Evolutionary conservation across 192 early-diverging fungal species (phyloP).

Genomic region (Entrophospora sp.): DNA sequence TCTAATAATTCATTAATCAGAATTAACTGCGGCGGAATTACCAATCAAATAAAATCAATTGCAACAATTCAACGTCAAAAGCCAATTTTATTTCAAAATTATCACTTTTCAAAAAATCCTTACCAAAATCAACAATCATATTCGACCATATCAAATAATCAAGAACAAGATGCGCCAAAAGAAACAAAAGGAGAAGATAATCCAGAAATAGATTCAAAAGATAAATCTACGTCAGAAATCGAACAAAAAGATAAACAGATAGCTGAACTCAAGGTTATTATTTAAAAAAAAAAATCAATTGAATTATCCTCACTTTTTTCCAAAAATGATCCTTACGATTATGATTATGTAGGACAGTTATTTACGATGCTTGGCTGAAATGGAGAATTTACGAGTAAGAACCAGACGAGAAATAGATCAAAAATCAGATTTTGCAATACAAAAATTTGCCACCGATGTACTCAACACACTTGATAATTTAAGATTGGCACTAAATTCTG

Average conservation of each 20-base stretch:
- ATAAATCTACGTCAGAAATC: constrained; percentile 25
- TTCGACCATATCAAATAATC: neutral
- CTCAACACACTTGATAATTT: constrained; percentile 88
- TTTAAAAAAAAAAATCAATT: neutral
- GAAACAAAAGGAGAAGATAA: too few relatives aligned
- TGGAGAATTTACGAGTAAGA: constrained; percentile 90
- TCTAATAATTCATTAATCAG: neutral
- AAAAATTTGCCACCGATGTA: constrained; percentile 97
- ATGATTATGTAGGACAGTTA: constrained; percentile 63
- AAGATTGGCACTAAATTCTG: constrained; percentile 77
- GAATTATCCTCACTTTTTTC: too few relatives aligned
- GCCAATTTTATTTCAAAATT: neutral
- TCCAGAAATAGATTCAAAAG: too few relatives aligned
- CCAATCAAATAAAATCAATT: neutral
- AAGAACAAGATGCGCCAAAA: too few relatives aligned
- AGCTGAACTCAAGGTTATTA: constrained; percentile 61
- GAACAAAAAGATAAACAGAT: constrained; percentile 75
- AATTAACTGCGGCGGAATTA: neutral
- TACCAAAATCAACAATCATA: neutral
- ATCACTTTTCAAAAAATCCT: neutral
- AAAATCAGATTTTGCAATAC: constrained; percentile 81
- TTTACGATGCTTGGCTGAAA: constrained; percentile 86
- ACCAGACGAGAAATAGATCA: constrained; percentile 77
- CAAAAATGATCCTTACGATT: too few relatives aligned
- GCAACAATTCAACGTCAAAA: neutral